These are phyloP conservation scores for Brettanomyces sp. DNA, from an alignment of 805 yeast genomes.

Conservation along the genomic window DNA sequence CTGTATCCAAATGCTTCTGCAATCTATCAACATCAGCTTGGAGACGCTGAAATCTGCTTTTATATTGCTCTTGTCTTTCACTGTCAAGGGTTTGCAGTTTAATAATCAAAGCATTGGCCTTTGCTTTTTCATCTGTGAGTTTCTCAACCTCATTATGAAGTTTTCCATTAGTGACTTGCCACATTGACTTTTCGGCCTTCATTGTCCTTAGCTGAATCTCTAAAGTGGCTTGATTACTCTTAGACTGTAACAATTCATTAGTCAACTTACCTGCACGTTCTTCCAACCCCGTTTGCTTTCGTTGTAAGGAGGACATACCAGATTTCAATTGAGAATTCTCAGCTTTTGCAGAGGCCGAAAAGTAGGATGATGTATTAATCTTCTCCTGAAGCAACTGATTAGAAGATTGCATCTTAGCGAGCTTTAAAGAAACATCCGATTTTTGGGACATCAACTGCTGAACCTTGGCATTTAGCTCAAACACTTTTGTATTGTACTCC, in stretches of 20 bases:
- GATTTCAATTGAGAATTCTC: constrained; percentile 38
- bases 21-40: constrained; percentile 39
- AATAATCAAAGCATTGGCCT: constrained; percentile 45
- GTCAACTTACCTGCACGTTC: constrained; percentile 34
- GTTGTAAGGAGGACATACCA: constrained; percentile 32
- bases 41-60: constrained; percentile 41
- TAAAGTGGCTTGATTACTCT: constrained; percentile 33
- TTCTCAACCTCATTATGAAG: constrained; percentile 43
- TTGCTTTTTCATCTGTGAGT: constrained; percentile 48
- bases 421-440: constrained; percentile 36
- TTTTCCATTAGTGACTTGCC: constrained; percentile 39
- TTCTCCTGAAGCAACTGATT: constrained; percentile 46
- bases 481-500: constrained; percentile 35
- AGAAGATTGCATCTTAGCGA: constrained; percentile 48
- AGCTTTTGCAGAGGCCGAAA: constrained; percentile 28
- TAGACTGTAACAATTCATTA: constrained; percentile 49
- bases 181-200: constrained; percentile 44
- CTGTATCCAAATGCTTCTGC: constrained; percentile 33
- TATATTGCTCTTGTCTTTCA: constrained; percentile 48
- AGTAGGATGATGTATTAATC: constrained; percentile 30
- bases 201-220: constrained; percentile 39
- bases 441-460: constrained; percentile 30
- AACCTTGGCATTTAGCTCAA: constrained; percentile 40
- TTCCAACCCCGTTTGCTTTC: constrained; percentile 37
- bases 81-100: constrained; percentile 52